Base-by-base conservation (phyloP, 768 basidiomycete species). In the Mycena latifolia region DNA sequence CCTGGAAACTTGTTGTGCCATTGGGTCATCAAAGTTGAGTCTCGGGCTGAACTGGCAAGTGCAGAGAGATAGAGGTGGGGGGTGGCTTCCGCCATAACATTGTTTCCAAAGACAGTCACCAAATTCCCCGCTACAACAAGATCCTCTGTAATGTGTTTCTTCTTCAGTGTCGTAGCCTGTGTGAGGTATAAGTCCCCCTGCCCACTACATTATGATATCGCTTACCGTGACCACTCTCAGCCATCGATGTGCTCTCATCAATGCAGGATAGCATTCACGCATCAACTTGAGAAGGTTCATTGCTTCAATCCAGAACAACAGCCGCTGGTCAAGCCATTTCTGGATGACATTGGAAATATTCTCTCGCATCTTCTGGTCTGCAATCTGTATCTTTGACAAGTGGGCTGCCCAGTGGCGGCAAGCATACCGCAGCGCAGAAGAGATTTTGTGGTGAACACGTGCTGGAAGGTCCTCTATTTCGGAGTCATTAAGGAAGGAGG, bases 371-470 rank as follows among this genome's bases (percentile, higher is more conserved):
- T 24, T 35, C 22, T 17, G 2, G 41, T n/a, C 41, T 10, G 6
- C 41, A n/a, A 22, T 15, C 3, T 29, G 56, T 24, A 35, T 59
- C 52, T 47, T 61, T 28, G 33, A 28, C 3, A 67, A 29, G 39
- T 67, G 66, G 15, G 12, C 48, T 6, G 51, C 24, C 67, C 67
- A 68, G 62, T 68, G 39, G 11, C 50, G 35, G 33, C 62, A 68
- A 5, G 67, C 67, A 55, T 68, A 68, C 9, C 9, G 17, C 29
- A 68, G 25, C 2, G 41, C 4, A 17, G 29, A 45, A 25, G 43
- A 22, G 37, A 64, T 64, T 14, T 25, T 27, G 22, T 48, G 48
- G 1, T 52, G 7, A 37, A 50, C 22, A 17, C 11, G 10, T 46
- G 6, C 50, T n/a, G 29, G 5, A 37, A 64, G 54, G n/a, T n/a